phyloP scores from a whole-genome alignment of 768 basidiomycete genomes.

The Mycena epipterygia region DNA sequence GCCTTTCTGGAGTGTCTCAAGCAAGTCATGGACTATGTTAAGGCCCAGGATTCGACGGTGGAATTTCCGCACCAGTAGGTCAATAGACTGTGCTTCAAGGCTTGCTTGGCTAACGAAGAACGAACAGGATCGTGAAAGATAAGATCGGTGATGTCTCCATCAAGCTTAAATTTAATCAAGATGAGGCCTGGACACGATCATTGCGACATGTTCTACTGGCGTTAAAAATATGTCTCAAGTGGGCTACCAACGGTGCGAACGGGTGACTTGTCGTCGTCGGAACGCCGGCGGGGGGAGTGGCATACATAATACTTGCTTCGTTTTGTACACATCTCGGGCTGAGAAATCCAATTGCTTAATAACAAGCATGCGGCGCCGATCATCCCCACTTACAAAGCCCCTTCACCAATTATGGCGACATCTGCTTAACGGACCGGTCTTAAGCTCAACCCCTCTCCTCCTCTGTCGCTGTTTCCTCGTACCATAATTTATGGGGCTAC shows the following conservation, averaged over 20 bases:
- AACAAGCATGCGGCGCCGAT: too few species aligned
- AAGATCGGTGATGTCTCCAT: conserved; percentile 97
- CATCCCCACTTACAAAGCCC: too few species aligned
- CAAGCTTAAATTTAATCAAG: conserved; percentile 94
- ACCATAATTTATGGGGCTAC: conserved; percentile 83
- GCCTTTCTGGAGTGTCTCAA: conserved; percentile 95
- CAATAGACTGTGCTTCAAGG: conserved; percentile 1
- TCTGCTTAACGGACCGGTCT: too few species aligned
- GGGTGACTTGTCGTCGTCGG: conserved; percentile 53
- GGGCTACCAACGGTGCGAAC: conserved; percentile 84
- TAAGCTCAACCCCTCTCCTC: background rate
- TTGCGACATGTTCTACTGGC: conserved; percentile 92
- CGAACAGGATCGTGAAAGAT: conserved; percentile 86
- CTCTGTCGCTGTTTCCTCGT: background rate
- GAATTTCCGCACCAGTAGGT: conserved; percentile 93
- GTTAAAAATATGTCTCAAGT: conserved; percentile 89
- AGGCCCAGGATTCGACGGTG: conserved; percentile 75
- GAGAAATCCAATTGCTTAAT: background rate
- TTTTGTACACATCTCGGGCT: too few species aligned
- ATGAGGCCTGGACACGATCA: conserved; percentile 96
- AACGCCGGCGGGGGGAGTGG: too few species aligned
- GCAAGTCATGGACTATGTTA: conserved; percentile 90
- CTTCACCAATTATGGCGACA: too few species aligned
- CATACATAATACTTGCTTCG: too few species aligned
- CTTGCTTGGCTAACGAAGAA: conserved; percentile 17